Conservation (phyloP, 345 rosid genomes). For the Linum lewisii region DNA sequence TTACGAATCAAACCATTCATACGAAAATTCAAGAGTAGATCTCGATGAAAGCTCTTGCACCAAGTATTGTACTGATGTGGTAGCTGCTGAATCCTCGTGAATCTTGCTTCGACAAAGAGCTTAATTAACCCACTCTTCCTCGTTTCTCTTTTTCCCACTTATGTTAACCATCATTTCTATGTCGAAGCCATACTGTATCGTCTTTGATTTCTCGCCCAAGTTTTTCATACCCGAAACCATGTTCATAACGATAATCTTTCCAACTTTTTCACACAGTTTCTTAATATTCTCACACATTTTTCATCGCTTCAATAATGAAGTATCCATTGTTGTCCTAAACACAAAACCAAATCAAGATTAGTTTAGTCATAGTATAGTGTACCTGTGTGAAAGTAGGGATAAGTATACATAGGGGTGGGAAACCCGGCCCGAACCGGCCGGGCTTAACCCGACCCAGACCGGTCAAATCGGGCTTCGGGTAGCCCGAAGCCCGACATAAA, state of each 20-base stretch:
- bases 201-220: not conserved
- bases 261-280: not conserved
- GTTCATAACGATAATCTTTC: not conserved
- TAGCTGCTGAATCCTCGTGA: not conserved
- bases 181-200: not conserved
- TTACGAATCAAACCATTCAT: too few relatives aligned
- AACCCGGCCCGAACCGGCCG: too few relatives aligned
- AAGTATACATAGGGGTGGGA: too few relatives aligned
- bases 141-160: not conserved
- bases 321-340: not conserved
- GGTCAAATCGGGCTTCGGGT: too few relatives aligned
- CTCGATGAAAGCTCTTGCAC: not conserved
- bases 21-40: not conserved
- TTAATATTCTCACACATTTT: not conserved
- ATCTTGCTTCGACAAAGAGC: not conserved
- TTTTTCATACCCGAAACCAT: not conserved
- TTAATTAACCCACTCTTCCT: conserved; percentile 1
- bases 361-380: too few relatives aligned
- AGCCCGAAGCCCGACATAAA: too few relatives aligned
- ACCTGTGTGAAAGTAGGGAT: too few relatives aligned
- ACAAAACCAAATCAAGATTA: too few relatives aligned
- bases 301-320: not conserved
- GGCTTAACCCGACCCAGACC: too few relatives aligned
- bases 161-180: not conserved
- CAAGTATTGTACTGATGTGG: not conserved